Evolutionary conservation across 2,329 filamentous ascomycete genomes (phyloP), one percentile per base, ranked within the genome.

Genomic region (Purpureocillium takamizusanense): DNA sequence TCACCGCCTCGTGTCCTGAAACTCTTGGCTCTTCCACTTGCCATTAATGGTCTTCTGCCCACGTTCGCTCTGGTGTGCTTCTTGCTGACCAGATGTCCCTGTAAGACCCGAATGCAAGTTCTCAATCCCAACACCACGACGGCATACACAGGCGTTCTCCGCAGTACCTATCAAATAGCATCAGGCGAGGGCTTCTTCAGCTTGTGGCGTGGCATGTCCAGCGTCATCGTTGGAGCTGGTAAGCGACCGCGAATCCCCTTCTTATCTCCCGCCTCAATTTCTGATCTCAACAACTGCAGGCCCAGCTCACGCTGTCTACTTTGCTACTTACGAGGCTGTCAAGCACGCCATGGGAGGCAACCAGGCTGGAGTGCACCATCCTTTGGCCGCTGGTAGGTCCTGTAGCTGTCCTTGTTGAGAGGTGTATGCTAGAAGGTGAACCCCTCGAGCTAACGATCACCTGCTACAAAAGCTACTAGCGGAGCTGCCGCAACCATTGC

Each of bases 331-430:
- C 61, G 92, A 98, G 69, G 80, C 86, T 42, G 89, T 97, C 45
- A 98, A 98, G 71, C 89, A 98, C 55, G 67, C 89, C 33, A 92
- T 95, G 70, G 92, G 92, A 42, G 92, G 90, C 35, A 97, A 97
- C 58, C 79, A 83, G 56, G 80, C 74, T 42, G 87, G 86, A 43
- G 81, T 83, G 38, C 90, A 98, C 58, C 90, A 98, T 59, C 90
- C 90, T 23, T 68, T 97, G 39, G 92, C 92, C 62, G 89, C 90
- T 56, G 87, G 88, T 94, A 68, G 62, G 75, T 55, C 33, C 25
- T 29, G n/a, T n/a, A n/a, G n/a, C n/a, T n/a, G n/a, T n/a, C n/a
- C n/a, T n/a, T n/a, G n/a, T n/a, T n/a, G n/a, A n/a, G n/a, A n/a
- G n/a, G n/a, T n/a, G n/a, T n/a, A n/a, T n/a, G n/a, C n/a, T n/a